phyloP scores from a whole-genome alignment of 23 red algal species.

The Cyanidioschyzon merolae region DNA sequence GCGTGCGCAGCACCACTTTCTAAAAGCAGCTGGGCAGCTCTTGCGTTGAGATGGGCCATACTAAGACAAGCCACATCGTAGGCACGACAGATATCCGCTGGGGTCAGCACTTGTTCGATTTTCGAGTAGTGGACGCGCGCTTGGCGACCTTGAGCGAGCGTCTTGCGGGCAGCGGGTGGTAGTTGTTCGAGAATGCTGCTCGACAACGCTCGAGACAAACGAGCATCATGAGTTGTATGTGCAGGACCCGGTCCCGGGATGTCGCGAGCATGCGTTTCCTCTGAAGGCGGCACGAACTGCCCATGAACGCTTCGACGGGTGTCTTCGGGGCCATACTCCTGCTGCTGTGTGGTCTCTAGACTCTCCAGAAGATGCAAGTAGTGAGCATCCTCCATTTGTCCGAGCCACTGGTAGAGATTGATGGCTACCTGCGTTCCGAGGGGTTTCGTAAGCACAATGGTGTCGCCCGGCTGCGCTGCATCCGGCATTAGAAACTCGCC shows the following conservation, averaged over 20 bases:
- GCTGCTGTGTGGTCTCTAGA: constrained; percentile 13
- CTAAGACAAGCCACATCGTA: constrained; percentile 23
- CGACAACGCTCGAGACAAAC: neutral
- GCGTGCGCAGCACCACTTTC: constrained; percentile 23
- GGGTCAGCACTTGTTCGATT: neutral
- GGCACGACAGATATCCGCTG: constrained; percentile 13
- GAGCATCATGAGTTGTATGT: neutral
- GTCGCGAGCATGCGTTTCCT: neutral
- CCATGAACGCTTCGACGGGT: neutral
- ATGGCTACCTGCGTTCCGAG: constrained; percentile 42
- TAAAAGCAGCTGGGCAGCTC: constrained; percentile 19
- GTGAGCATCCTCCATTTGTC: constrained; percentile 14
- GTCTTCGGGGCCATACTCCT: neutral
- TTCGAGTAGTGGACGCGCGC: neutral
- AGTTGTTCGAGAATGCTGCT: neutral
- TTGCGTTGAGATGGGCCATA: constrained; percentile 26
- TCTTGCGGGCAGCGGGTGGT: neutral
- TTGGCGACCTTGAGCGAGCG: neutral
- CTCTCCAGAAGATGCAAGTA: neutral
- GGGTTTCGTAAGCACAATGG: constrained; percentile 37
- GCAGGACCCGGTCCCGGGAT: neutral
- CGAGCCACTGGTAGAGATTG: constrained; percentile 49
- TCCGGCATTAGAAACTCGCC: neutral
- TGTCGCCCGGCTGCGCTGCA: constrained; percentile 18
- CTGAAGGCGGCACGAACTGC: neutral